Conservation (phyloP, 2,329 filamentous ascomycete species). For the Colletotrichum lini region DNA sequence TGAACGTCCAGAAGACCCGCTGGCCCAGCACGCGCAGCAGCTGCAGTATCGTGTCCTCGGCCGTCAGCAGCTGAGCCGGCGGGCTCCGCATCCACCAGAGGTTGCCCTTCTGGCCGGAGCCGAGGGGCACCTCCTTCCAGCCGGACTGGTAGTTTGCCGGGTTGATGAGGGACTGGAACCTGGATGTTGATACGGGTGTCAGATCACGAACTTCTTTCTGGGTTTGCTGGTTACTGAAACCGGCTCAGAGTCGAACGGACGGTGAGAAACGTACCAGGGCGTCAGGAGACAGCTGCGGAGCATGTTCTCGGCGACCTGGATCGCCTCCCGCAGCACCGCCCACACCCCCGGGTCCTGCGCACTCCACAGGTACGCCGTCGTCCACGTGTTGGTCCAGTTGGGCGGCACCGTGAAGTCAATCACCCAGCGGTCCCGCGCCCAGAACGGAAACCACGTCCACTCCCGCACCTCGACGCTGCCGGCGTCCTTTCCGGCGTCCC, state of each 20-base stretch:
- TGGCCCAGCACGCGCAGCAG: not conserved
- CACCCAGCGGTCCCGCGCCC: conserved; percentile 36
- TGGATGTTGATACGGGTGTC: not conserved
- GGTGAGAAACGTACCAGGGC: conserved; percentile 28
- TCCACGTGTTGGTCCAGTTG: not conserved
- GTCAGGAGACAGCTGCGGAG: conserved; percentile 12
- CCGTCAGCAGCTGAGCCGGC: not conserved
- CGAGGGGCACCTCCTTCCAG: not conserved
- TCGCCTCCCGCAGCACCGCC: conserved; percentile 25
- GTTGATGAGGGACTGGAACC: conserved; percentile 11
- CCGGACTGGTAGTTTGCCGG: not conserved
- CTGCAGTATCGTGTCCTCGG: not conserved
- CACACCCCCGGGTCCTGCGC: conserved; percentile 35
- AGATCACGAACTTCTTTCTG: not conserved
- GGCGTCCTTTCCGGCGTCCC: too few relatives aligned
- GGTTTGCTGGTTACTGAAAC: too few relatives aligned
- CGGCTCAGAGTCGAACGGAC: too few relatives aligned
- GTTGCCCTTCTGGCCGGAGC: not conserved
- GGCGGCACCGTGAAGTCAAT: conserved; percentile 20
- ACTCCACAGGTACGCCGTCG: conserved; percentile 8
- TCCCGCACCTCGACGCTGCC: conserved; percentile 23
- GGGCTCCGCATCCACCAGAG: conserved; percentile 4
- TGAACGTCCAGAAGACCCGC: conserved; percentile 7
- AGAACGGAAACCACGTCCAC: conserved; percentile 31
- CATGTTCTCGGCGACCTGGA: conserved; percentile 41